phyloP scores from a whole-genome alignment of 129 eudicot species.

The Erigeron canadensis region DNA sequence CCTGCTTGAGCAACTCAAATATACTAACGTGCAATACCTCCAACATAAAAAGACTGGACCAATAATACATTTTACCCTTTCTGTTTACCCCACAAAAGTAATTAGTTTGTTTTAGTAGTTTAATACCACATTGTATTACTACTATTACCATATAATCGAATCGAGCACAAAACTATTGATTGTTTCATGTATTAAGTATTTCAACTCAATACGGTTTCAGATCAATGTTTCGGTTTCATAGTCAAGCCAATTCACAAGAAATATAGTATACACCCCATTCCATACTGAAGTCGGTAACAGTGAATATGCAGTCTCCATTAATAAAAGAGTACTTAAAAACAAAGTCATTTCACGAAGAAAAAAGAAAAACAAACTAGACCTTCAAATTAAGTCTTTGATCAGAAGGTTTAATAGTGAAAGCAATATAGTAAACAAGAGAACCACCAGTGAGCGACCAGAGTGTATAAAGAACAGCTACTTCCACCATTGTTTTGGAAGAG shows the following conservation, averaged over 20 bases:
- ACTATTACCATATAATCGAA: no score
- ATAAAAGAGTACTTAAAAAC: constrained; percentile 18
- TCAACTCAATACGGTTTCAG: background rate
- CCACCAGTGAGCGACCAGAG: background rate
- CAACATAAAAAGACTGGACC: no score
- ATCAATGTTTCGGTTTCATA: background rate
- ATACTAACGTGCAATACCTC: no score
- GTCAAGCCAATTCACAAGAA: background rate
- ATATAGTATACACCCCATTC: background rate
- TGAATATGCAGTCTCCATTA: constrained; percentile 8
- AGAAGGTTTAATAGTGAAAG: background rate
- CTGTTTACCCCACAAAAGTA: no score
- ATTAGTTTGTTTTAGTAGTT: no score
- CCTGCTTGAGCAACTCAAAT: no score
- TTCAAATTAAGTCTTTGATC: background rate
- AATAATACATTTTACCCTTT: no score
- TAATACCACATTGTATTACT: no score
- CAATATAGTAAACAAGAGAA: background rate
- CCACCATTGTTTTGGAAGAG: background rate
- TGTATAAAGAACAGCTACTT: no score
- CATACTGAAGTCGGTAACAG: background rate
- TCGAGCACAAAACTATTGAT: no score
- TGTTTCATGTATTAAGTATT: no score
- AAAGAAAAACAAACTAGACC: constrained; percentile 23
- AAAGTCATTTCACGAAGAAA: constrained; percentile 21